Evolutionary conservation across 345 rosid species (phyloP), one percentile per base, ranked within the genome.

Genomic region (Linum lewisii): DNA sequence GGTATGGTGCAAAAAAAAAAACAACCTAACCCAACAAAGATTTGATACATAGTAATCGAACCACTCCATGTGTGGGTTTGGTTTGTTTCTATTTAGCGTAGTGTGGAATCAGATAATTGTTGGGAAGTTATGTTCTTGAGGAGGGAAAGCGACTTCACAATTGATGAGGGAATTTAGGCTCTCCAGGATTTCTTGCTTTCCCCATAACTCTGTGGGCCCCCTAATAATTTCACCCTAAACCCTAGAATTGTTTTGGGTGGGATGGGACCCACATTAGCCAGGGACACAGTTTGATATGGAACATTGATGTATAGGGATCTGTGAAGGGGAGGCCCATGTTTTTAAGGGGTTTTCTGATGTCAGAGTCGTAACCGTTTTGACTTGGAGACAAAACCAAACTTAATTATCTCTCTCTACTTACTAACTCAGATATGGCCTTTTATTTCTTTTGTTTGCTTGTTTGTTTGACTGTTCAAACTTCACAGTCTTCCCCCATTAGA

Each of bases 321-420:
- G 38, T 34, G 38, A 37, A 51, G 51, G 24, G 56, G 24, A 38
- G 24, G 62, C 63, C 77, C 75, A 63, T 70, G 51, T 65, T 49
- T 21, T 10, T 3, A 42, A 16, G 47, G 47, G 47, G 2, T 11
- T 16, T 16, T 24, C n/a, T 77, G 85, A 82, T 66, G 85, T 85
- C 78, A 82, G 21, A 67, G 74, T 74, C 82, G 59, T 65, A 78
- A 77, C 84, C 73, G 84, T 63, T n/a, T 80, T 77, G 84, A 80
- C 85, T 67, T 68, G 23, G 69, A 66, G 65, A 70, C 72, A 73
- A 50, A 50, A 19, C 38, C 7, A 37, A 18, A 29, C 22, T 15
- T 19, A 25, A 6, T 37, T 6, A 32, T 1, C 20, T n/a, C n/a
- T n/a, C n/a, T n/a, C n/a, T n/a, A n/a, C n/a, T n/a, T n/a, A n/a